phyloP scores from a whole-genome alignment of 2,329 filamentous ascomycete genomes.

The Cercospora janseana region DNA sequence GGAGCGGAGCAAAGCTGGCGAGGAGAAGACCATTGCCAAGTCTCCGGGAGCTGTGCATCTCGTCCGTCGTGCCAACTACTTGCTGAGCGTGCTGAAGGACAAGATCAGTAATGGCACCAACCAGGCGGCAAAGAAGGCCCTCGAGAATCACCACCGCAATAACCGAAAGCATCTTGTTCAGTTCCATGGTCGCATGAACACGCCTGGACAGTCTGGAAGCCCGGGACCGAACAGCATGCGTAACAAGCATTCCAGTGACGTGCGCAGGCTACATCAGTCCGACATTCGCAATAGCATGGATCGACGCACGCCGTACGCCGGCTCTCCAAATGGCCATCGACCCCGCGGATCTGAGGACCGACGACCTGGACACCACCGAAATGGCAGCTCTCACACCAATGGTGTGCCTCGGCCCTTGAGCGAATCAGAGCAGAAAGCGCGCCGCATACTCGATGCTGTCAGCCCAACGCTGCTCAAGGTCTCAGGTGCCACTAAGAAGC shows the following conservation, averaged over 20 bases:
- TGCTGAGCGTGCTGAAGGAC: constrained; percentile 90
- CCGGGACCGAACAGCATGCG: constrained; percentile 56
- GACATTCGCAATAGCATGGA: constrained; percentile 40
- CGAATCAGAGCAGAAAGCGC: constrained; percentile 53
- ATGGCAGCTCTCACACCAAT: constrained; percentile 38
- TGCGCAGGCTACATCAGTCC: constrained; percentile 33
- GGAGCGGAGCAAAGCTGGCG: constrained; percentile 73
- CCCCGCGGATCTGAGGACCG: constrained; percentile 55
- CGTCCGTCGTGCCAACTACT: constrained; percentile 89
- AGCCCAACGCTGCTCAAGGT: constrained; percentile 60
- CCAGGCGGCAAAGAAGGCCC: constrained; percentile 69
- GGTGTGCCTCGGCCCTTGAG: constrained; percentile 41
- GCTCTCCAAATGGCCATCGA: constrained; percentile 47
- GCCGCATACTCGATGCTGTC: constrained; percentile 58
- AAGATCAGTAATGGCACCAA: constrained; percentile 66
- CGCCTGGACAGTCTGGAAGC: constrained; percentile 65
- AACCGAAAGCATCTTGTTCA: constrained; percentile 74
- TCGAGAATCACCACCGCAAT: constrained; percentile 92
- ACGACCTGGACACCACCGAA: constrained; percentile 39
- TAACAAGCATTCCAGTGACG: constrained; percentile 39
- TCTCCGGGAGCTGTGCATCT: constrained; percentile 97
- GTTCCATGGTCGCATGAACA: constrained; percentile 53
- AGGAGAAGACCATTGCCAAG: constrained; percentile 69
- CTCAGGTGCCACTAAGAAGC: constrained; percentile 60
- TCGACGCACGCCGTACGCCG: constrained; percentile 40